Conservation (phyloP, 768 basidiomycete species). For the Termitomyces heimii region DNA sequence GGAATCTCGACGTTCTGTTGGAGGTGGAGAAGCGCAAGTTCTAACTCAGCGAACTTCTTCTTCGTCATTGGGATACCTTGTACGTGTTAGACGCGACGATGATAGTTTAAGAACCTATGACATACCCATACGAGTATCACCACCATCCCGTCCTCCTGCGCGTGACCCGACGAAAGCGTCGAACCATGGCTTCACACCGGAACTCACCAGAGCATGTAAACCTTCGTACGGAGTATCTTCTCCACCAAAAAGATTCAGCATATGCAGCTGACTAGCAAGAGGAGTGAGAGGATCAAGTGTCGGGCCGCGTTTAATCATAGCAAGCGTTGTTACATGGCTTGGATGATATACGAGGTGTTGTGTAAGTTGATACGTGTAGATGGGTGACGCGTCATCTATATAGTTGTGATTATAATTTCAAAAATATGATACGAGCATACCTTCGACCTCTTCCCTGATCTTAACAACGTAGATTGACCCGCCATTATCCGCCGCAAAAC, state of each 20-base stretch:
- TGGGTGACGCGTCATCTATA: slow-evolving; percentile 61
- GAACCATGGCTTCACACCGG: slow-evolving; percentile 96
- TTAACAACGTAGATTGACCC: slow-evolving; percentile 83
- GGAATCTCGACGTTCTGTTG: slow-evolving; percentile 99
- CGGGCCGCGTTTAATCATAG: slow-evolving; percentile 89
- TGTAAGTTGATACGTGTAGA: slow-evolving; percentile 62
- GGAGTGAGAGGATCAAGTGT: slow-evolving; percentile 77
- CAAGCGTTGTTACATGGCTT: slow-evolving; percentile 78
- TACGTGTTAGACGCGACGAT: slow-evolving; percentile 5
- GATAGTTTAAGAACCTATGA: not conserved
- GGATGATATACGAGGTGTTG: slow-evolving; percentile 76
- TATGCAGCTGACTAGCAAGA: slow-evolving; percentile 81
- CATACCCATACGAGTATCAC: slow-evolving; percentile 74
- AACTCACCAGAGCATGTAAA: slow-evolving; percentile 90
- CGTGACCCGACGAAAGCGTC: slow-evolving; percentile 93
- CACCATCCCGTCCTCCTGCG: slow-evolving; percentile 59
- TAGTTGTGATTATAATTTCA: slow-evolving; percentile 6
- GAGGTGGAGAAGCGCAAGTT: slow-evolving; percentile 87
- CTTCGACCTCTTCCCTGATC: slow-evolving; percentile 66
- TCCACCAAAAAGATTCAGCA: slow-evolving; percentile 86
- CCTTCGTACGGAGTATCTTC: slow-evolving; percentile 93
- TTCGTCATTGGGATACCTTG: slow-evolving; percentile 93
- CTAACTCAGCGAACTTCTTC: slow-evolving; percentile 98
- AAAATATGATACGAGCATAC: slow-evolving; percentile 30
- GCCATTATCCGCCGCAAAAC: slow-evolving; percentile 72